phyloP scores from a whole-genome alignment of 164 flowering plant genomes.

The Protea cynaroides region DNA sequence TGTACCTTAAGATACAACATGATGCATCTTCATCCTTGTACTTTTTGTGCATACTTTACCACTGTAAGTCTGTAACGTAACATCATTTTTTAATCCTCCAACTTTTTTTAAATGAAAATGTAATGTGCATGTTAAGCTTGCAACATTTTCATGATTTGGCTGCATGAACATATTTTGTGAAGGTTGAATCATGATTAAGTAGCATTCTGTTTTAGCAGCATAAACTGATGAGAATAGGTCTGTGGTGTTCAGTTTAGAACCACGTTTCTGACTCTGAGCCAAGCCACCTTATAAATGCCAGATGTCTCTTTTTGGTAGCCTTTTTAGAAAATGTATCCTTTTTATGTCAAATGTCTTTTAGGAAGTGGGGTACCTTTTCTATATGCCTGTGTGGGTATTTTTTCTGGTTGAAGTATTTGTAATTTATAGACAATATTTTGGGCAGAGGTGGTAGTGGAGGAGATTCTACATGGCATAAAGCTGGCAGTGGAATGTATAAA shows the following conservation, averaged over 20 bases:
- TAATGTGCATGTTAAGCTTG: not conserved
- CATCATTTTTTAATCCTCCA: too few relatives aligned
- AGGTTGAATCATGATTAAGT: too few relatives aligned
- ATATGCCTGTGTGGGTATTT: not conserved
- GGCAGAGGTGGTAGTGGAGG: conserved; percentile 84
- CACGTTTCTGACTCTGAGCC: not conserved
- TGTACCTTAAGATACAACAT: too few relatives aligned
- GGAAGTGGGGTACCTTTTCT: not conserved
- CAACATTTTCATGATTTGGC: too few relatives aligned
- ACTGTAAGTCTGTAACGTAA: too few relatives aligned
- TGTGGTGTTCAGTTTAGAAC: too few relatives aligned
- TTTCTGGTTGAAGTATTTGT: not conserved
- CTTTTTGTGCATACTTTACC: too few relatives aligned
- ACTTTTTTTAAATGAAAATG: too few relatives aligned
- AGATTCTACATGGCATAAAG: conserved; percentile 77
- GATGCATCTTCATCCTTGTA: too few relatives aligned
- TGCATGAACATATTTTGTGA: too few relatives aligned
- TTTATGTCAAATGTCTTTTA: too few relatives aligned
- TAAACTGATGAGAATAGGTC: not conserved
- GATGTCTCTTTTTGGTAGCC: not conserved
- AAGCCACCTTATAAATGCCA: not conserved
- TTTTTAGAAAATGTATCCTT: not conserved
- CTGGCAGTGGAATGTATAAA: conserved; percentile 63
- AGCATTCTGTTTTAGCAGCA: not conserved
- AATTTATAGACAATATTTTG: conserved; percentile 3